phyloP scores from a whole-genome alignment of 1,284 basidiomycete species.

The Tilletiaria anomala region DNA sequence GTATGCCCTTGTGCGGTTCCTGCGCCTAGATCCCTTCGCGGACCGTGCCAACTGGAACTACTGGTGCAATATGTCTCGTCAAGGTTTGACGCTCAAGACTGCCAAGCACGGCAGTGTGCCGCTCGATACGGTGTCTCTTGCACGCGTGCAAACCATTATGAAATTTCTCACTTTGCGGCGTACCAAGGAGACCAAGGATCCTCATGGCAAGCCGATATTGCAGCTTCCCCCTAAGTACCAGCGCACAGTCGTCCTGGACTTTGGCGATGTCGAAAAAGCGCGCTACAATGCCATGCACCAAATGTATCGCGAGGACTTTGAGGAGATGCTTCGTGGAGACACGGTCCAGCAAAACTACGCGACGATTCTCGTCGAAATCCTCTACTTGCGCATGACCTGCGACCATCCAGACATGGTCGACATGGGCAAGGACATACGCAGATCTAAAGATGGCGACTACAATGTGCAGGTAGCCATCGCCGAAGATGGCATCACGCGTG shows the following conservation, averaged over 20 bases:
- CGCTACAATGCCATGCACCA: conserved; percentile 78
- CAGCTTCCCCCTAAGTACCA: conserved; percentile 61
- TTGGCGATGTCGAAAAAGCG: conserved; percentile 64
- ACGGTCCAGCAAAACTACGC: conserved; percentile 90
- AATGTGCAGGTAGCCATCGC: conserved; percentile 53
- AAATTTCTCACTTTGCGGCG: conserved; percentile 86
- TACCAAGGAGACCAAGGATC: conserved; percentile 74
- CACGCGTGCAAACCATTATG: conserved; percentile 92
- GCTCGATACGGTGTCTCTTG: conserved; percentile 68
- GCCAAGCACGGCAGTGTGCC: conserved; percentile 1
- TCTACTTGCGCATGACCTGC: conserved; percentile 75
- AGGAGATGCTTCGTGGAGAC: conserved; percentile 69
- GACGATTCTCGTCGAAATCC: conserved; percentile 49
- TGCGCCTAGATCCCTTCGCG: conserved; percentile 79
- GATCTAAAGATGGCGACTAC: conserved; percentile 41
- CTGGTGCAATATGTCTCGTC: conserved; percentile 48
- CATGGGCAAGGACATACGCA: conserved; percentile 39
- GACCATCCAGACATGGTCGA: conserved; percentile 85
- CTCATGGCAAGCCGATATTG: conserved; percentile 70
- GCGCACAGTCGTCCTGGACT: conserved; percentile 67
- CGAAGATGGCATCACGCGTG: conserved; percentile 62
- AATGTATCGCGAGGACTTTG: conserved; percentile 78
- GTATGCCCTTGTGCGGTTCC: conserved; percentile 87
- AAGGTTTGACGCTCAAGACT: not conserved
- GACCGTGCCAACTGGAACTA: conserved; percentile 87